Conservation (phyloP, 1,139 yeast species). For the Geotrichum cucujoidarum region DNA sequence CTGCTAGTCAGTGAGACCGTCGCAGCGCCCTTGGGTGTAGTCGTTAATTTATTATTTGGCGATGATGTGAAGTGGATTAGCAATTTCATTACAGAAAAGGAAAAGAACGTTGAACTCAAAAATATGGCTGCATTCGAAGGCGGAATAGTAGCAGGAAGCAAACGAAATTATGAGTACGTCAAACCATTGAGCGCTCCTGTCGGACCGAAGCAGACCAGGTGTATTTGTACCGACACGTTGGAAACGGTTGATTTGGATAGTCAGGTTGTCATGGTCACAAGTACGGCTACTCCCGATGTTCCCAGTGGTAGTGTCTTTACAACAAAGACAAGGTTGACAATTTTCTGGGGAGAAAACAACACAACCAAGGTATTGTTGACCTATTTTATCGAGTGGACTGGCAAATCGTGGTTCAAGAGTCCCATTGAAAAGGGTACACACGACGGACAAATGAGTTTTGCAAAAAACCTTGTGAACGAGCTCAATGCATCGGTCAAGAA, state of each 20-base stretch:
- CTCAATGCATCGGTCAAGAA: slow-evolving; percentile 46
- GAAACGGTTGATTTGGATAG: slow-evolving; percentile 58
- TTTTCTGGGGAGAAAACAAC: slow-evolving; percentile 77
- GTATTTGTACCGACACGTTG: slow-evolving; percentile 68
- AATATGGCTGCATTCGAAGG: slow-evolving; percentile 50
- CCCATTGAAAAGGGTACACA: slow-evolving; percentile 88
- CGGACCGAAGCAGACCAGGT: slow-evolving; percentile 92
- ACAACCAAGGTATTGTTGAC: slow-evolving; percentile 63
- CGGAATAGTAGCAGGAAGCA: slow-evolving; percentile 35
- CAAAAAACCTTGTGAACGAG: slow-evolving; percentile 55
- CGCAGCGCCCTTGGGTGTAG: slow-evolving; percentile 77
- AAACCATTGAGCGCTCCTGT: slow-evolving; percentile 80
- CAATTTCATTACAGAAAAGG: slow-evolving; percentile 52
- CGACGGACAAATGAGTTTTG: slow-evolving; percentile 79
- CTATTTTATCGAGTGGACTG: slow-evolving; percentile 75
- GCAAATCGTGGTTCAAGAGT: slow-evolving; percentile 88
- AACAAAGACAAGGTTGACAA: slow-evolving; percentile 57
- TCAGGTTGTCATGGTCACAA: slow-evolving; percentile 55
- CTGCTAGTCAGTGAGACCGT: slow-evolving; percentile 57
- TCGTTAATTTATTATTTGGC: slow-evolving; percentile 68
- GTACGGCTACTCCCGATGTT: slow-evolving; percentile 85
- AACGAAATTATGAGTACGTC: slow-evolving; percentile 62
- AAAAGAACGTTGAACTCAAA: slow-evolving; percentile 65
- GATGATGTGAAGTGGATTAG: slow-evolving; percentile 56
- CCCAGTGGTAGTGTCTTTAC: slow-evolving; percentile 86